Evolutionary conservation across 2,329 filamentous ascomycete genomes (phyloP).

Genomic region (Dactylellina parvicollis): DNA sequence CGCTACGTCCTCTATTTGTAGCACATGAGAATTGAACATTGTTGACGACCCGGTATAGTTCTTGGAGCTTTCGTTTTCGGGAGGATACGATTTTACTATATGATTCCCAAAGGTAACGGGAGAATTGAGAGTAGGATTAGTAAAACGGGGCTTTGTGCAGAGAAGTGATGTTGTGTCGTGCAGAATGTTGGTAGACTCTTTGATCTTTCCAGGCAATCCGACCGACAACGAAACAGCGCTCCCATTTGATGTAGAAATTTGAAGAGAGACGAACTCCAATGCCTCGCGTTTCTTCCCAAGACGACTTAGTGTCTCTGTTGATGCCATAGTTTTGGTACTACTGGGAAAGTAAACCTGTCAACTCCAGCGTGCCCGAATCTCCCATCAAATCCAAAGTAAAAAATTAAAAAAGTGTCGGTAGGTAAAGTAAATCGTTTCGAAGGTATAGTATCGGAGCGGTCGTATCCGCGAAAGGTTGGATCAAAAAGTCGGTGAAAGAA

Average conservation of each 20-base stretch:
- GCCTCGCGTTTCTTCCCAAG: constrained; percentile 53
- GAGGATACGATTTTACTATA: constrained; percentile 77
- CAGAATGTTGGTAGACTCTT: constrained; percentile 7
- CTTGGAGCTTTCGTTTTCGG: constrained; percentile 89
- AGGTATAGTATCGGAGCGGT: not conserved
- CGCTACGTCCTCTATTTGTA: constrained; percentile 66
- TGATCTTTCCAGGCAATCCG: constrained; percentile 22
- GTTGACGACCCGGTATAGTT: constrained; percentile 83
- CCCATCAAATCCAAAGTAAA: constrained; percentile 26
- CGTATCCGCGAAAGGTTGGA: not conserved
- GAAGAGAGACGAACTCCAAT: constrained; percentile 39
- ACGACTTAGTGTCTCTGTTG: constrained; percentile 34
- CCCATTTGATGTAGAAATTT: not conserved
- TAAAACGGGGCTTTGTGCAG: not conserved
- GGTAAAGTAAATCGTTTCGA: constrained; percentile 5
- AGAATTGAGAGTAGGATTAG: not conserved
- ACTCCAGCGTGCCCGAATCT: constrained; percentile 14
- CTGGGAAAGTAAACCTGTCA: constrained; percentile 11
- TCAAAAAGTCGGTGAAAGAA: constrained; percentile 19
- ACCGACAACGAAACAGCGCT: not conserved
- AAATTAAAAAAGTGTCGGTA: constrained; percentile 4
- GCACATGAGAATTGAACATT: constrained; percentile 66
- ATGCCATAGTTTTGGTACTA: constrained; percentile 22
- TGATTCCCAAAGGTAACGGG: constrained; percentile 58
- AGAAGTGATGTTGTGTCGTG: constrained; percentile 3